Percentiles rank a stretch among this genome's conserved stretches.
These are phyloP conservation scores for Nigrograna mackinnonii DNA, from an alignment of 2,329 filamentous ascomycete genomes.

Conservation along the genomic window DNA sequence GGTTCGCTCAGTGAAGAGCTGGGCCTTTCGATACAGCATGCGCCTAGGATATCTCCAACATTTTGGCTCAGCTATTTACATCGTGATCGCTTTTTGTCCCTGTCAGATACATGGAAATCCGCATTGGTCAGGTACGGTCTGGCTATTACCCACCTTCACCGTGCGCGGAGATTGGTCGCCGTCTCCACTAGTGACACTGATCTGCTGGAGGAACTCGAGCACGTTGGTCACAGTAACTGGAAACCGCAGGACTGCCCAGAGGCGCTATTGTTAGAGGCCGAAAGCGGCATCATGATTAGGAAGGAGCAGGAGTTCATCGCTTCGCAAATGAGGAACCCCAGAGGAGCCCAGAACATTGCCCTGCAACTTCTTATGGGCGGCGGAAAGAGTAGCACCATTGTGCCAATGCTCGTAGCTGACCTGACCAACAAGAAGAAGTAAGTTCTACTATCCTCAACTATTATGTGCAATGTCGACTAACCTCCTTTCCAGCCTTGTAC, in stretches of 20 bases:
- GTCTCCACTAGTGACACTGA: too few species aligned
- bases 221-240: conserved; percentile 60
- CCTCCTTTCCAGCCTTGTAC: too few species aligned
- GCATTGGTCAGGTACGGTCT: conserved; percentile 25
- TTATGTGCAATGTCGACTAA: too few species aligned
- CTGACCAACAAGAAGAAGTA: too few species aligned
- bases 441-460: too few species aligned
- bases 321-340: conserved; percentile 50
- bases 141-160: conserved; percentile 30
- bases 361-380: conserved; percentile 24
- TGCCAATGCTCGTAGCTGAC: too few species aligned
- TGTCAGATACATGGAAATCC: conserved; percentile 23
- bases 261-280: conserved; percentile 64
- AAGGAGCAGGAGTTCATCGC: conserved; percentile 61
- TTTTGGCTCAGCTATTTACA: conserved; percentile 30
- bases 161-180: conserved; percentile 32
- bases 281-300: conserved; percentile 63
- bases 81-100: conserved; percentile 10
- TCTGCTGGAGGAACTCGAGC: conserved; percentile 39
- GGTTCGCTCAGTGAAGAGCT: too few species aligned
- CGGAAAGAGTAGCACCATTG: conserved; percentile 16
- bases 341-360: conserved; percentile 14
- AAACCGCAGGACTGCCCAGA: conserved; percentile 56
- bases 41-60: conserved; percentile 21
- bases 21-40: too few species aligned